Evolutionary conservation across 1,284 basidiomycete species (phyloP), one percentile per base, ranked within the genome.

Genomic region (Pterulicium gracile): DNA sequence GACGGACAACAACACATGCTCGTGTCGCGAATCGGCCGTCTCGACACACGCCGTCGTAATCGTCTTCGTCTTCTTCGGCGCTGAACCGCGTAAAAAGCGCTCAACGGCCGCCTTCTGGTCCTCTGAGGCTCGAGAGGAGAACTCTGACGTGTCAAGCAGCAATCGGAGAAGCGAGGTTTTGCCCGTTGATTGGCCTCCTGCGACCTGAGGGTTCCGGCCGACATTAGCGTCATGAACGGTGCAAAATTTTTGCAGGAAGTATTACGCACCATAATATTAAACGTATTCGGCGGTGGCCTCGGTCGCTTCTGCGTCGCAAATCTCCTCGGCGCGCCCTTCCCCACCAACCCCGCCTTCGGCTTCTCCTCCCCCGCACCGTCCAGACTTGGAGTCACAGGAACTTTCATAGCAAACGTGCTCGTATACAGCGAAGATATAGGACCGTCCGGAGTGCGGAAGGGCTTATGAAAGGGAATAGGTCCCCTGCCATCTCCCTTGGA

Each of bases 401-500:
- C 23, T 43, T 23, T 24, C 20, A 21, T 43, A 7, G 42, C 14
- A 43, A 7, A 21, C 4, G 19, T 21, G 20, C 75, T 67, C 73
- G 75, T 79, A 55, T 85, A 87, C 57, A 86, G 56, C 4, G 79
- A 71, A 35, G 81, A 83, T 49, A 87, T 87, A 42, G 73, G 61
- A 40, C 61, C 66, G 53, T 67, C 64, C 48, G 68, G 68, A 61
- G 64, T 63, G 58, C 79, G 74, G 70, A 83, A 84, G 46, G 83
- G 84, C 73, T 82, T 84, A 62, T 87, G 83, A 70, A 87, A 87
- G 53, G 78, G 72, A 60, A 82, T 79, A 56, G 77, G 68, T 59
- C 62, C 58, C 52, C 63, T 63, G 58, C 69, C 64, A 58, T 61
- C 54, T 47, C 66, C 65, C 56, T 69, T 65, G 57, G 83, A 70